Evolutionary conservation across 805 yeast genomes (phyloP).

Genomic region (Pichia deserticola): DNA sequence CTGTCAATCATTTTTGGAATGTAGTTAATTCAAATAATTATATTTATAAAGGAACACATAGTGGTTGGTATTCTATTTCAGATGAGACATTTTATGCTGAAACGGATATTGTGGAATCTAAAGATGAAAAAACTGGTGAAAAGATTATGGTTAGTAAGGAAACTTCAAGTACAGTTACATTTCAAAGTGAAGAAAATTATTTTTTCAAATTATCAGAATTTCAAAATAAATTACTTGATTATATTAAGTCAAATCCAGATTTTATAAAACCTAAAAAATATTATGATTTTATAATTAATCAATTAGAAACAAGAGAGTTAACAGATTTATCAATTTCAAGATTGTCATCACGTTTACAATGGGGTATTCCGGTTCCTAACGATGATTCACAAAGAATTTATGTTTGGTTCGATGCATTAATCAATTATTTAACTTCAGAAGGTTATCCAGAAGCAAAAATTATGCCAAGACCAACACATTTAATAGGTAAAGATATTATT

Average conservation of each 20-base stretch:
- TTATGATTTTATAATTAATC: constrained; percentile 47
- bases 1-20: constrained; percentile 69
- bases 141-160: constrained; percentile 45
- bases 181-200: constrained; percentile 77
- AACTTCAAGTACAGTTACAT: constrained; percentile 66
- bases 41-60: constrained; percentile 76
- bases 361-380: constrained; percentile 89
- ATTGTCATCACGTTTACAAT: constrained; percentile 64
- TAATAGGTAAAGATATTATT: constrained; percentile 87
- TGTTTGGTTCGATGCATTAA: constrained; percentile 95
- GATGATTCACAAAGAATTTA: constrained; percentile 75
- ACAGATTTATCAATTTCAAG: constrained; percentile 81
- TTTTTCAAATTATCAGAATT: constrained; percentile 71
- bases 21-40: constrained; percentile 48
- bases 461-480: constrained; percentile 42
- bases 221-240: constrained; percentile 43
- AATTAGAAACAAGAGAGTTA: constrained; percentile 42
- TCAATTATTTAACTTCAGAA: constrained; percentile 68
- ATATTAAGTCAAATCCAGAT: constrained; percentile 39
- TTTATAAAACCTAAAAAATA: constrained; percentile 64
- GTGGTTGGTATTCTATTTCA: constrained; percentile 92
- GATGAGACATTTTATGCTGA: constrained; percentile 94
- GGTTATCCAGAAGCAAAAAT: constrained; percentile 42
- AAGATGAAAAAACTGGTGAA: constrained; percentile 27
- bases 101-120: constrained; percentile 49